A percentile compares a stretch with the other conserved stretches of the same genome.
Evolutionary conservation across 805 yeast genomes (phyloP).

Genomic region (Candida pseudofarinosa): DNA sequence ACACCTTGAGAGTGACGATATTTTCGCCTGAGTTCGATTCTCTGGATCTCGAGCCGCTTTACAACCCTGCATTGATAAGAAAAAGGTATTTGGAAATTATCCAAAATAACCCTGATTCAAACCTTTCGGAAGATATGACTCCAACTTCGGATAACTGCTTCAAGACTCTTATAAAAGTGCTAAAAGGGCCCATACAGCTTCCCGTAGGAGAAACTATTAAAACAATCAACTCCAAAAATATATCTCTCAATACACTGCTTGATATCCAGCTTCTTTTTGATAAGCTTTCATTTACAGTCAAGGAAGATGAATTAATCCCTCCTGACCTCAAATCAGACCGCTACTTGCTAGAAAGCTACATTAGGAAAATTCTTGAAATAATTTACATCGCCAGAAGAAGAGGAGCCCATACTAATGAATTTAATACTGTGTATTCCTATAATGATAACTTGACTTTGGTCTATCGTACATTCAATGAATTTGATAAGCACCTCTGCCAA

Average conservation of each 20-base stretch:
- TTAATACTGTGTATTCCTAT: constrained; percentile 24
- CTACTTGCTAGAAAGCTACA: constrained; percentile 44
- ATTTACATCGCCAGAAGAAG: constrained; percentile 29
- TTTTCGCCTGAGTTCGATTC: constrained; percentile 46
- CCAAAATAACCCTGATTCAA: constrained; percentile 19
- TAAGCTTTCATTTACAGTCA: constrained; percentile 42
- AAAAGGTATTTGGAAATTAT: constrained; percentile 44
- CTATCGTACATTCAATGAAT: constrained; percentile 32
- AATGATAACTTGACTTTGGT: constrained; percentile 30
- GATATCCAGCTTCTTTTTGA: constrained; percentile 50
- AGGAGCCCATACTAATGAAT: constrained; percentile 19
- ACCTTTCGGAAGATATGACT: constrained; percentile 23
- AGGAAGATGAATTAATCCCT: constrained; percentile 41
- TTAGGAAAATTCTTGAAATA: constrained; percentile 53
- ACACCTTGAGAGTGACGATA: constrained; percentile 48
- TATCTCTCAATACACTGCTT: constrained; percentile 52
- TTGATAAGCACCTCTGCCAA: constrained; percentile 30
- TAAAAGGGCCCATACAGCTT: constrained; percentile 61
- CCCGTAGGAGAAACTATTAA: constrained; percentile 43
- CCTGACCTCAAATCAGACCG: constrained; percentile 35
- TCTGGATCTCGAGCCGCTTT: constrained; percentile 43
- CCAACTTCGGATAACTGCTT: constrained; percentile 62
- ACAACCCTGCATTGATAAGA: constrained; percentile 47
- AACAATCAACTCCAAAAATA: constrained; percentile 51
- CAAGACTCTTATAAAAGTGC: constrained; percentile 55